A percentile compares a stretch with the other conserved stretches of the same genome.
Evolutionary conservation across 1,139 yeast species (phyloP).

Genomic region (Scheffersomyces parashehatae): DNA sequence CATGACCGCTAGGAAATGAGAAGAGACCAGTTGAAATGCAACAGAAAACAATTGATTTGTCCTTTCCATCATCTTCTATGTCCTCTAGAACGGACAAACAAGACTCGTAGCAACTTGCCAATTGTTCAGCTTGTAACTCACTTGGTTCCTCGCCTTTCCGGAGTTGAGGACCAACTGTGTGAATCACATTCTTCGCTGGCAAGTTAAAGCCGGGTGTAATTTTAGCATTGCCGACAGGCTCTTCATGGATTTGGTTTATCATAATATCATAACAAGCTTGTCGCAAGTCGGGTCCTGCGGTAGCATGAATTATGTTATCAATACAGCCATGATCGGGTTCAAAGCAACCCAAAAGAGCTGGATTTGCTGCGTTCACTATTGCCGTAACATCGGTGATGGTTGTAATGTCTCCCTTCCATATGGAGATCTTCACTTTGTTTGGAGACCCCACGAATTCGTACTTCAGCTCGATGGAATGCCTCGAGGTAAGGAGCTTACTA

Average conservation of each 20-base stretch:
- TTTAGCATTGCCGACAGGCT: slow-evolving; percentile 1
- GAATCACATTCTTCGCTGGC: slow-evolving; percentile 1
- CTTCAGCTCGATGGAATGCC: background rate
- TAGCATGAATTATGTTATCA: slow-evolving; percentile 5
- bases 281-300: slow-evolving; percentile 4
- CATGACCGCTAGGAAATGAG: slow-evolving; percentile 3
- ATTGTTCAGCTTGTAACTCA: background rate
- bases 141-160: background rate
- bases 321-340: slow-evolving; percentile 5
- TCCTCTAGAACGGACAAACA: background rate
- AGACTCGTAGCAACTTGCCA: slow-evolving; percentile 2
- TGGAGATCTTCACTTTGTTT: background rate
- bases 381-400: slow-evolving; percentile 3
- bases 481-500: background rate
- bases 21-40: slow-evolving; percentile 5
- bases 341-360: slow-evolving; percentile 4
- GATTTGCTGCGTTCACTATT: slow-evolving; percentile 6
- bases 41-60: slow-evolving; percentile 4
- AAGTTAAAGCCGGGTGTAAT: slow-evolving; percentile 5
- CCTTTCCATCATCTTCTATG: background rate
- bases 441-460: background rate
- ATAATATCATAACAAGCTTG: slow-evolving; percentile 1
- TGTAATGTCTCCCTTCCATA: slow-evolving; percentile 6
- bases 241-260: slow-evolving; percentile 2
- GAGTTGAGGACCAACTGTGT: slow-evolving; percentile 5